Base-by-base conservation (phyloP, 164 flowering plant species). In the Cinnamomum chago region DNA sequence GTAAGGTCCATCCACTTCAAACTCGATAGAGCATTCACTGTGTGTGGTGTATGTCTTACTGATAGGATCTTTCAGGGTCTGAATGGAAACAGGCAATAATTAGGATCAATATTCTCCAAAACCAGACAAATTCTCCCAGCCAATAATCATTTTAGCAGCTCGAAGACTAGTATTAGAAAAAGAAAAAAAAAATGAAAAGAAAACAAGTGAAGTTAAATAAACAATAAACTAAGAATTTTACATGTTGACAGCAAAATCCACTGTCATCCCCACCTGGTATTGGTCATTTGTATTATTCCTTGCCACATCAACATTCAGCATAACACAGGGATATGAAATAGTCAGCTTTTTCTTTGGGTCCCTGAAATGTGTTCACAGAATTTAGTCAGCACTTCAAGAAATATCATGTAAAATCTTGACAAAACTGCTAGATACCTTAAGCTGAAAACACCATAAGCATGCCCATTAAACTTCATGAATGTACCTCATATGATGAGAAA, bases 1-100 rank as follows among this genome's bases (percentile, higher is more conserved):
- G 84, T 96, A 96, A 67, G 99, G 99, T 67, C 99, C 99, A 87
- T 96, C 99, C 80, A 96, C 99, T 88, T 96, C 99, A 87, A 96
- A 96, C 77, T 94, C 98, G 83, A 96, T 96, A 62, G 99, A 96
- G 87, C 99, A 96, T 84, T 96, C 99, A 69, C 95, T 91, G 74
- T 92, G 97, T 33, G 92, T 92, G 68, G 84, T 70, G 80, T 96
- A 96, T 28, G 88, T 89, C 82, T 90, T 96, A 62, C 74, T 87
- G 67, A 92, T 64, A 69, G 96, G 88, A 81, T 96, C 99, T 51
- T 81, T 78, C 24, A 96, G 94, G 25, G 94, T 92, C 98, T 95
- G 90, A 22, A 65, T 35, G 70, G 55, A 80, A 74, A 67, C n/a
- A 65, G 27, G 3, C 25, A 50, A 51, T 40, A 47, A n/a, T 68